Evolutionary conservation across 768 basidiomycete species (phyloP).

Genomic region (Auriscalpium microsporum): DNA sequence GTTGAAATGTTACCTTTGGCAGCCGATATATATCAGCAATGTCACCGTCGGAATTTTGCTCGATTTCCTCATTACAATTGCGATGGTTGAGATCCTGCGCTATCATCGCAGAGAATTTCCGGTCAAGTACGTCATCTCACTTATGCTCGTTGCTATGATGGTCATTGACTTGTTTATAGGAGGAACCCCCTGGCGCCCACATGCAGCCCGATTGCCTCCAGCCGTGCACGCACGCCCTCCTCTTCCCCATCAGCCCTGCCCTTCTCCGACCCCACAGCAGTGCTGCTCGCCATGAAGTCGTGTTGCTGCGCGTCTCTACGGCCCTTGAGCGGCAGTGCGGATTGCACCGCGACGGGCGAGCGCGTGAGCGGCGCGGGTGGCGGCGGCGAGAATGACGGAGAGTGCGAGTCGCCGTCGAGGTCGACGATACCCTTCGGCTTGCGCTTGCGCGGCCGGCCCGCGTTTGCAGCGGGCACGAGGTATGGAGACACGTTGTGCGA

Average conservation of each 20-base stretch:
- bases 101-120: too few relatives aligned
- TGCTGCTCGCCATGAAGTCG: slow-evolving; percentile 25
- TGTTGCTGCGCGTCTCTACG: slow-evolving; percentile 26
- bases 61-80: too few relatives aligned
- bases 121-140: too few relatives aligned
- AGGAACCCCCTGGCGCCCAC: slow-evolving; percentile 33
- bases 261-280: slow-evolving; percentile 14
- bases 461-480: slow-evolving; percentile 29
- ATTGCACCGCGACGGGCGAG: not conserved
- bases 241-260: slow-evolving; percentile 55
- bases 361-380: too few relatives aligned
- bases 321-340: slow-evolving; percentile 21
- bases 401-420: slow-evolving; percentile 38
- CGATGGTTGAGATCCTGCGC: too few relatives aligned
- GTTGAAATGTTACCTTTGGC: too few relatives aligned
- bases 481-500: slow-evolving; percentile 39
- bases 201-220: slow-evolving; percentile 80
- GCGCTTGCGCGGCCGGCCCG: slow-evolving; percentile 46
- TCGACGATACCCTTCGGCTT: slow-evolving; percentile 67
- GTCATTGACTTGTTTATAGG: too few relatives aligned
- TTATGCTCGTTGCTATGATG: too few relatives aligned
- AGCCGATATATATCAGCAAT: too few relatives aligned
- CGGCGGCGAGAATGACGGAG: too few relatives aligned
- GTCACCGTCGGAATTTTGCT: too few relatives aligned
- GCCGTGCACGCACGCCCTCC: slow-evolving; percentile 53